Evolutionary conservation across 306 rosid genomes (phyloP), one percentile per base, ranked within the genome.

Genomic region (Vigna unguiculata): DNA sequence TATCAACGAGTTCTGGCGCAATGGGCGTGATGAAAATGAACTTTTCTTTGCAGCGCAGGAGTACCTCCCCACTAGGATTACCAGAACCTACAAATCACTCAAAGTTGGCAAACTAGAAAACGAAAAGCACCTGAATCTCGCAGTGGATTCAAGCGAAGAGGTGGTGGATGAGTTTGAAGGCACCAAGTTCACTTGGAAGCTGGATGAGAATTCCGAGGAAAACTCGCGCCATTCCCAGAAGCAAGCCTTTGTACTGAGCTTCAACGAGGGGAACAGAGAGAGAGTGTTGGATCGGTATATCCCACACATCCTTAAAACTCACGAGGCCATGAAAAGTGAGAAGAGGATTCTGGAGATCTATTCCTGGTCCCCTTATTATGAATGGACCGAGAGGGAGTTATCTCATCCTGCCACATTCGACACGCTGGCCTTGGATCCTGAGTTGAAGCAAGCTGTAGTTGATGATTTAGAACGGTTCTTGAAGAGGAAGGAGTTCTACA

Each of bases 351-450:
- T 78, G 0, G 63, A 74, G 9, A 64, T 81, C 32, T 8, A 53
- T 55, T 77, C 78, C 2, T 13, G 10, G 1, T n/a, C n/a, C n/a
- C n/a, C n/a, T n/a, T n/a, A n/a, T 19, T 1, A 2, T 2, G 6
- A 0, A 8, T 64, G 70, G 70, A 19, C 1, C 0, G 8, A 54
- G 0, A 64, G 48, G 12, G 78, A 79, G 1, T 61, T 85, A 46
- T 24, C 73, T 0, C 86, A 85, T 7, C 84, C 86, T 7, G 73
- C 86, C 1, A 57, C 88, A 17, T 85, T 85, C 1, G 75, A 85
- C 14, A 15, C 84, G 3, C 69, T 85, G 1, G 86, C 82, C 9
- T 24, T 85, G 74, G 69, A 49, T 16, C 82, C 84, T 9, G 82
- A 75, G 46, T 13, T 71, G 2, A 85, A 82, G 67, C 4, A 66